Conservation (phyloP, 768 basidiomycete genomes). For the Lactarius quietus region DNA sequence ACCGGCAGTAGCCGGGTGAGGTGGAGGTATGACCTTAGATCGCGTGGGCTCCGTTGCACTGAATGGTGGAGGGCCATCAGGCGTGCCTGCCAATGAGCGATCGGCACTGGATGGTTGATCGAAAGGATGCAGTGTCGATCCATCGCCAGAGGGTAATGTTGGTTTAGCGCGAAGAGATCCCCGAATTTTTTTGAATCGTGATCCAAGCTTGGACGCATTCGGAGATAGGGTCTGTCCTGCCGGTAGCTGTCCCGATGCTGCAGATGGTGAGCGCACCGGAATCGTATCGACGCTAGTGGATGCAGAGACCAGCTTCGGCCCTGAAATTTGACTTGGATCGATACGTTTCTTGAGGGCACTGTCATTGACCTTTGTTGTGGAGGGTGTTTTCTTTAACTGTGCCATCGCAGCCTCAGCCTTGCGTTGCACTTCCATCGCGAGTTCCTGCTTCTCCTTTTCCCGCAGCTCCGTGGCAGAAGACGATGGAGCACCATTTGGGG, state of each 20-base stretch:
- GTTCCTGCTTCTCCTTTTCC: constrained; percentile 22
- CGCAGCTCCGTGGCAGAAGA: constrained; percentile 5
- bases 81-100: constrained; percentile 35
- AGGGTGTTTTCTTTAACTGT: constrained; percentile 41
- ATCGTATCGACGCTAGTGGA: constrained; percentile 39
- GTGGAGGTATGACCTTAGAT: constrained; percentile 52
- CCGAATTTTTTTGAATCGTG: constrained; percentile 68
- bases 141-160: constrained; percentile 49
- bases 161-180: constrained; percentile 60
- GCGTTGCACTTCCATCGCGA: constrained; percentile 23
- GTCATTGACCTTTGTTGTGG: constrained; percentile 35
- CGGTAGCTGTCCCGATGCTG: constrained; percentile 26
- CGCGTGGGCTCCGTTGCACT: constrained; percentile 52
- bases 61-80: constrained; percentile 35
- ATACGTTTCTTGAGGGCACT: constrained; percentile 33
- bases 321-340: constrained; percentile 38
- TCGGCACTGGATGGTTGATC: constrained; percentile 41
- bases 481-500: not conserved
- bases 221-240: constrained; percentile 18
- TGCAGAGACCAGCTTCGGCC: constrained; percentile 40
- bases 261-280: constrained; percentile 30
- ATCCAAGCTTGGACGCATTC: constrained; percentile 57
- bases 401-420: constrained; percentile 37
- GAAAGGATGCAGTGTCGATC: constrained; percentile 41
- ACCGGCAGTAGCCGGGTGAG: constrained; percentile 66